These are phyloP conservation scores for Capsicum rhomboideum DNA, from an alignment of 257 asterid genomes.

Conservation along the genomic window DNA sequence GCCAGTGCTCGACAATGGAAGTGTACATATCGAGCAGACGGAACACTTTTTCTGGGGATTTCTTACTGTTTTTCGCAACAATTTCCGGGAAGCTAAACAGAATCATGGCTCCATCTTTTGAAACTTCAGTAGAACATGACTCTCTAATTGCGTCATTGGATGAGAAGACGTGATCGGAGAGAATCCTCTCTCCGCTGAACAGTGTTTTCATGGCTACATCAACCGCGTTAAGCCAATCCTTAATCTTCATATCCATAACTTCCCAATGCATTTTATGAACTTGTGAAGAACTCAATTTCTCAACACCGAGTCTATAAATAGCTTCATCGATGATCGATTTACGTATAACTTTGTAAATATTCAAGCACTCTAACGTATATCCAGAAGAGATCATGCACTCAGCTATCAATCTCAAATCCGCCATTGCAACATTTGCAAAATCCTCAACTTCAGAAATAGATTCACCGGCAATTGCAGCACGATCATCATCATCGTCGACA, in stretches of 20 bases:
- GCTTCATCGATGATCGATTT: conserved; percentile 81
- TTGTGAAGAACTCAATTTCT: conserved; percentile 30
- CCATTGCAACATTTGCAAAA: conserved; percentile 39
- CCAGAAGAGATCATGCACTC: conserved; percentile 78
- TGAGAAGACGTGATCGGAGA: conserved; percentile 64
- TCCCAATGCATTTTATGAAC: conserved; percentile 58
- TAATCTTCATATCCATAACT: conserved; percentile 29
- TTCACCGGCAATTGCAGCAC: neutral
- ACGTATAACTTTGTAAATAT: conserved; percentile 54
- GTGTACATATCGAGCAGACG: conserved; percentile 71
- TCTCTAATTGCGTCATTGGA: conserved; percentile 51
- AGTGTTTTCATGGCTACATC: conserved; percentile 32
- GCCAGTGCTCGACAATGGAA: conserved; percentile 51
- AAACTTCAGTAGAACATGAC: conserved; percentile 50
- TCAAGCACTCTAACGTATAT: conserved; percentile 59
- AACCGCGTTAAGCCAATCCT: conserved; percentile 44
- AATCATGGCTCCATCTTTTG: conserved; percentile 51
- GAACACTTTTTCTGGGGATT: conserved; percentile 48
- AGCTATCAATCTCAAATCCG: conserved; percentile 54
- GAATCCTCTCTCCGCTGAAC: conserved; percentile 64
- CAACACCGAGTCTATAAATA: conserved; percentile 63
- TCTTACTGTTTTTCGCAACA: conserved; percentile 37
- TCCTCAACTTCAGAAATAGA: conserved; percentile 35
- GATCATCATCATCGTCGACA: conserved; percentile 35
- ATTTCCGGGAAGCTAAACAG: conserved; percentile 59